phyloP scores from a whole-genome alignment of 75 land plant species.

The Picea sitchensis region DNA sequence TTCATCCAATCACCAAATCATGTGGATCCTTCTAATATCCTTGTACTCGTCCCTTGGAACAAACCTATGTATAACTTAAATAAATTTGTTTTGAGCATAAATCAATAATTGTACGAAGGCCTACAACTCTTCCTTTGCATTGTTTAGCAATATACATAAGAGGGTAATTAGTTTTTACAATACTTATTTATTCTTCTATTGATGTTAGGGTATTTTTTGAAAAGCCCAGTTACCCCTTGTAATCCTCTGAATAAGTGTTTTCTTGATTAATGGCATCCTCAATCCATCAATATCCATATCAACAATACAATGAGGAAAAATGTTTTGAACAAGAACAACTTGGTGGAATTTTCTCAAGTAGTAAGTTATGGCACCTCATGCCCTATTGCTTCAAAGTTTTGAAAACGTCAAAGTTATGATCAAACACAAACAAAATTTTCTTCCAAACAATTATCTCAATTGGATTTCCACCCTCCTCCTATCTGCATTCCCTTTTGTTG shows the following conservation, averaged over 20 bases:
- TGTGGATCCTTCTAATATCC: neutral
- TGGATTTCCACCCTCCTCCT: too few relatives aligned
- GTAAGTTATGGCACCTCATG: neutral
- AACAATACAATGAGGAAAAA: neutral
- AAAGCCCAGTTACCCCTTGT: neutral
- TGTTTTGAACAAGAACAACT: neutral
- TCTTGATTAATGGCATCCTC: neutral
- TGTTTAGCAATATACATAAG: neutral
- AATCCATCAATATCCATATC: neutral
- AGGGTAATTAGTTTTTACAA: neutral
- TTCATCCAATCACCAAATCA: neutral
- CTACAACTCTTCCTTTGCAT: neutral
- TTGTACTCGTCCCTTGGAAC: neutral
- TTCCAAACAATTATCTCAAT: neutral
- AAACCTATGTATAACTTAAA: neutral
- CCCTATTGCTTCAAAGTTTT: neutral
- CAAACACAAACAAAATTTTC: too few relatives aligned
- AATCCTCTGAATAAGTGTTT: neutral
- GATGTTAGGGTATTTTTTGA: neutral
- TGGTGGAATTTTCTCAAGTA: neutral
- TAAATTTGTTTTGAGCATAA: neutral
- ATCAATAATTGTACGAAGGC: neutral
- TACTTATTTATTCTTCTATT: neutral
- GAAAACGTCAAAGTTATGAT: too few relatives aligned
- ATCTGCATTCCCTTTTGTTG: neutral